These are phyloP conservation scores for Solanum virginianum DNA, from an alignment of 257 asterid genomes.

Conservation along the genomic window DNA sequence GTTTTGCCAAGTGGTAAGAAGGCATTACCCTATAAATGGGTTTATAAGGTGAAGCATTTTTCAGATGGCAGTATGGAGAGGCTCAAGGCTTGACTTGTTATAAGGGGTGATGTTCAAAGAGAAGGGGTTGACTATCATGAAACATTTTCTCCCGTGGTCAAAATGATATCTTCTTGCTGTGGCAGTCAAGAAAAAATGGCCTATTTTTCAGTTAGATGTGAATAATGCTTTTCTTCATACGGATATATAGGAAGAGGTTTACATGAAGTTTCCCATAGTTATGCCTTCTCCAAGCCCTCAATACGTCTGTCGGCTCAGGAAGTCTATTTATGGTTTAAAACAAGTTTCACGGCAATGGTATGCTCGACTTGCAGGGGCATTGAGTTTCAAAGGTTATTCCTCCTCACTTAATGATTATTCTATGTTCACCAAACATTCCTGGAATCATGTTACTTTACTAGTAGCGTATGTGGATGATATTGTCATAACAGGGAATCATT, in stretches of 20 bases:
- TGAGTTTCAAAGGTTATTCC: background rate
- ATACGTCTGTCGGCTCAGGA: background rate
- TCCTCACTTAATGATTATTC: background rate
- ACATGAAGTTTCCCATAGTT: background rate
- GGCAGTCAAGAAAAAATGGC: no score
- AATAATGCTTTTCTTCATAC: background rate
- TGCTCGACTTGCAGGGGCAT: background rate
- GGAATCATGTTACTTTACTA: background rate
- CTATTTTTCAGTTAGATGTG: background rate
- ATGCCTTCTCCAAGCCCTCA: background rate
- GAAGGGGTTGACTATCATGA: no score
- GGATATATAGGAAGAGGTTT: background rate
- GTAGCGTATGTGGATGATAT: background rate
- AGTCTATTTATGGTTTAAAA: background rate
- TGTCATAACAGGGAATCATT: background rate
- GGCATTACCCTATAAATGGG: no score
- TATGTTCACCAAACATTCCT: no score
- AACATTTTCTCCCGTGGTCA: no score
- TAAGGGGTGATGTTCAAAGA: no score
- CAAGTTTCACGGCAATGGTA: background rate
- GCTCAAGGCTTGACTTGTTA: background rate
- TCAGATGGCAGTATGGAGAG: no score
- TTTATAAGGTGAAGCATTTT: no score
- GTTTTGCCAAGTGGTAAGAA: no score
- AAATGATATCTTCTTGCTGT: no score